Conservation (phyloP, 1,139 yeast genomes). For the Kodamaea sp. region DNA sequence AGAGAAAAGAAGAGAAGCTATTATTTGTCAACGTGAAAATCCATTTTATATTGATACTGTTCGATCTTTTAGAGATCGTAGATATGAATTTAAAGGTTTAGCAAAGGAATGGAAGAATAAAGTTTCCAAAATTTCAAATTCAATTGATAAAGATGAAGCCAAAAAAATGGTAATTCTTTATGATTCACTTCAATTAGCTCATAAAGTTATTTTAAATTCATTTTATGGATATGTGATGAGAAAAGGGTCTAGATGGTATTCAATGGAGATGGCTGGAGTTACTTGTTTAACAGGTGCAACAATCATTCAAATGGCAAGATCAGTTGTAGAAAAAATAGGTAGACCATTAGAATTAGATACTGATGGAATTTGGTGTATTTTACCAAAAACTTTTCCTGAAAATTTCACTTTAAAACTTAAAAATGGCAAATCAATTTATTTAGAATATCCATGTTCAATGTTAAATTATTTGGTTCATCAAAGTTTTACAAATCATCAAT, state of each 20-base stretch:
- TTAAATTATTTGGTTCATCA: slow-evolving; percentile 89
- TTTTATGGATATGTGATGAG: slow-evolving; percentile 99
- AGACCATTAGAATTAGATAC: slow-evolving; percentile 96
- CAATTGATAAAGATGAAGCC: slow-evolving; percentile 72
- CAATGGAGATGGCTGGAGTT: slow-evolving; percentile 99
- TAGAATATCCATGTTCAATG: slow-evolving; percentile 97
- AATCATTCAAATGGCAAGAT: slow-evolving; percentile 94
- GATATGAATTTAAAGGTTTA: slow-evolving; percentile 91
- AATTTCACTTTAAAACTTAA: slow-evolving; percentile 67
- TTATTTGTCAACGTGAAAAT: slow-evolving; percentile 95
- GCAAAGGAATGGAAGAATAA: slow-evolving; percentile 95
- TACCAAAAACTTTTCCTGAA: slow-evolving; percentile 92
- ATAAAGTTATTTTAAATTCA: slow-evolving; percentile 92
- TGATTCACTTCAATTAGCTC: slow-evolving; percentile 94
- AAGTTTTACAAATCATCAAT: slow-evolving; percentile 88
- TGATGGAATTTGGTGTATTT: slow-evolving; percentile 99
- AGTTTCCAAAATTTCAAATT: slow-evolving; percentile 55
- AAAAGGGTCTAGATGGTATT: slow-evolving; percentile 98
- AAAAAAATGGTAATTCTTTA: slow-evolving; percentile 89
- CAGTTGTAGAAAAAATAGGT: slow-evolving; percentile 90
- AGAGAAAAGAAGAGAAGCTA: slow-evolving; percentile 85
- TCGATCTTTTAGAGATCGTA: slow-evolving; percentile 88
- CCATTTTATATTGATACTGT: slow-evolving; percentile 97
- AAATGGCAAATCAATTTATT: slow-evolving; percentile 71
- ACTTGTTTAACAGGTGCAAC: slow-evolving; percentile 98